Percentiles rank a stretch among this genome's conserved stretches.
Evolutionary conservation across 164 flowering plant genomes (phyloP).

Genomic region (Buxus sempervirens): DNA sequence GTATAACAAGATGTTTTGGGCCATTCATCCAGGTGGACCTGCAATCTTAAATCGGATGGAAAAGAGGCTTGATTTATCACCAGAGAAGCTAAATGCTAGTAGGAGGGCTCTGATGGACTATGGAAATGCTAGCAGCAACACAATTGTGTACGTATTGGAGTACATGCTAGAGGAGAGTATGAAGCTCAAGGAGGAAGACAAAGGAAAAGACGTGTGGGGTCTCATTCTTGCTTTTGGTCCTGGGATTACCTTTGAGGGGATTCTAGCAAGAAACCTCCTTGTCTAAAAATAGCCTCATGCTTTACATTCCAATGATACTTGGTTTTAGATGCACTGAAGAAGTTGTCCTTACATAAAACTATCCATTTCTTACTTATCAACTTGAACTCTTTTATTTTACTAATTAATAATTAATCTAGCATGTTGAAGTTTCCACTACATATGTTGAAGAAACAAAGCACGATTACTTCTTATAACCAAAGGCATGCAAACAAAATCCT

Average conservation of each 20-base stretch:
- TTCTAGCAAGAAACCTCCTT: constrained; percentile 65
- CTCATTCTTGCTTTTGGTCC: constrained; percentile 92
- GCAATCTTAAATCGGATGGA: constrained; percentile 84
- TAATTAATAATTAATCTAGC: too few species aligned
- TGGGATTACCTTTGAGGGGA: constrained; percentile 87
- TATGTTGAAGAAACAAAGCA: too few species aligned
- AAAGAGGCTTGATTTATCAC: constrained; percentile 70
- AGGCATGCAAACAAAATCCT: too few species aligned
- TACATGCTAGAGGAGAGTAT: constrained; percentile 73
- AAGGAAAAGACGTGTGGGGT: constrained; percentile 60
- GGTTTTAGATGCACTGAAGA: background rate
- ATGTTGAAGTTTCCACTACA: too few species aligned
- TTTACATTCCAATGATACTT: background rate
- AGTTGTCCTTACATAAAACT: background rate
- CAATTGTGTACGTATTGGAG: constrained; percentile 90
- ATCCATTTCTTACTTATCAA: too few species aligned
- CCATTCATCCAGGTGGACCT: constrained; percentile 94
- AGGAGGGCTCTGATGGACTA: constrained; percentile 77
- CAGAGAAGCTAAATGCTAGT: constrained; percentile 72
- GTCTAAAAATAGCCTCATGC: constrained; percentile 16
- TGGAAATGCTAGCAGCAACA: constrained; percentile 92
- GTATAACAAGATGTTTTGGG: constrained; percentile 87
- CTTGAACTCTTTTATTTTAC: too few species aligned
- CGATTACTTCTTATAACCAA: too few species aligned
- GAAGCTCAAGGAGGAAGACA: constrained; percentile 35